Base-by-base conservation (phyloP, 2,329 filamentous ascomycete species). In the Colletotrichum australisinense region DNA sequence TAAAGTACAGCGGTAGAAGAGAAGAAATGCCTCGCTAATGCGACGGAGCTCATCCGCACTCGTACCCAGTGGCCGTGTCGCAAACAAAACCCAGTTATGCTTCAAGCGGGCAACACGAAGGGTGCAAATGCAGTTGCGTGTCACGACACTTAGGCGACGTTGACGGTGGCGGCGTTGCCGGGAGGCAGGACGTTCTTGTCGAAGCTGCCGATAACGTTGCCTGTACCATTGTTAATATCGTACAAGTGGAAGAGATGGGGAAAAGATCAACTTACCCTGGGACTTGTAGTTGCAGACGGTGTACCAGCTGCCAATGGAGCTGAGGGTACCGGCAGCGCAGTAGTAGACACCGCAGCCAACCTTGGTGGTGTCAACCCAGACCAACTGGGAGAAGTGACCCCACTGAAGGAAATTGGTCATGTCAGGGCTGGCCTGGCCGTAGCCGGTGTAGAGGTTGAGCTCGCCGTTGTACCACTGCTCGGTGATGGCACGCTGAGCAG, bases 401-500 rank as follows among this genome's bases (percentile, higher is more conserved):
- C 89, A 95, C 5, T 80, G 76, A 67, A 91, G 85, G 81, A 95
- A 94, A 82, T 89, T 82, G 81, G 80, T 78, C 87, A 90, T 90
- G 78, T 89, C 83, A 30, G 93, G 93, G 80, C 86, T 87, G 72
- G 82, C 80, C 76, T 86, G 69, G 76, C 91, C 93, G 79, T 93
- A 97, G 80, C 84, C 86, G 66, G 84, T 82, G 35, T 80, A 78
- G 72, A 87, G 87, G 75, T 81, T 80, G 78, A 93, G 86, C 83
- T 98, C 95, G 78, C 89, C 90, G 82, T 97, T 94, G 89, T 98
- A 98, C 94, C 97, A 98, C 84, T 93, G 87, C 81, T 96, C 89
- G 79, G 92, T 94, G 80, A 96, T 92, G 77, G 93, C 91, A 75
- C 89, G 86, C 67, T 91, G 90, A 75, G 94, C 87, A 59, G 91